These are phyloP conservation scores for Citrullus colocynthis DNA, from an alignment of 306 rosid genomes.

Conservation along the genomic window DNA sequence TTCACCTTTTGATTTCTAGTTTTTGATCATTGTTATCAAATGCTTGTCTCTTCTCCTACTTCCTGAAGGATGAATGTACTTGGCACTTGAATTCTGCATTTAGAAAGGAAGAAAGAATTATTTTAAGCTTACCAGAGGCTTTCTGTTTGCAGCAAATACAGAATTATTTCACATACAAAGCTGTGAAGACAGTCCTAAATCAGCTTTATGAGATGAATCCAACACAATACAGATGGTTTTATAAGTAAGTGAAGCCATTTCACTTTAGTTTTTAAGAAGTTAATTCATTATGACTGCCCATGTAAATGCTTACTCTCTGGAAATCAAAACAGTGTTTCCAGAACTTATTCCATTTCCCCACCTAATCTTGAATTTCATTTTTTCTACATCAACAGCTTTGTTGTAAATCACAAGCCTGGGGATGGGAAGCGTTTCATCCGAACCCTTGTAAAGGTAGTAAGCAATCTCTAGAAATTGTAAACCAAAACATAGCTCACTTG, in stretches of 20 bases:
- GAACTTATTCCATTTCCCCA: not conserved
- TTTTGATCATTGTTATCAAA: not conserved
- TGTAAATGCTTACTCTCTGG: not conserved
- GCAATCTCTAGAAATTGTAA: not conserved
- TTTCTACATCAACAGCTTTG: constrained; percentile 40
- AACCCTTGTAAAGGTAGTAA: constrained; percentile 58
- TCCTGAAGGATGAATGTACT: not conserved
- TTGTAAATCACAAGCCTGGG: constrained; percentile 53
- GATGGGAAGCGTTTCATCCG: constrained; percentile 84
- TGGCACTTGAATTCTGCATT: not conserved
- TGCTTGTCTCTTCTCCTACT: not conserved
- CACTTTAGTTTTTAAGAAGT: not conserved
- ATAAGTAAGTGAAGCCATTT: constrained; percentile 47
- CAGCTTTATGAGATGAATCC: constrained; percentile 97
- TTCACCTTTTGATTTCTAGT: not conserved
- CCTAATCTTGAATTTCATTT: not conserved
- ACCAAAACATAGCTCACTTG: not conserved
- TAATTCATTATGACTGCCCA: not conserved
- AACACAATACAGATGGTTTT: constrained; percentile 78
- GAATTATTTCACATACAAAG: constrained; percentile 87
- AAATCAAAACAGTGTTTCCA: not conserved
- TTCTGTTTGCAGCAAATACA: constrained; percentile 56
- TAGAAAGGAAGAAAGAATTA: not conserved
- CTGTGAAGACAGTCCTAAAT: constrained; percentile 86
- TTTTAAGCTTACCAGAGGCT: not conserved